Evolutionary conservation across 75 land plant genomes (phyloP), one percentile per base, ranked within the genome.

Genomic region (Selaginella tamariscina): DNA sequence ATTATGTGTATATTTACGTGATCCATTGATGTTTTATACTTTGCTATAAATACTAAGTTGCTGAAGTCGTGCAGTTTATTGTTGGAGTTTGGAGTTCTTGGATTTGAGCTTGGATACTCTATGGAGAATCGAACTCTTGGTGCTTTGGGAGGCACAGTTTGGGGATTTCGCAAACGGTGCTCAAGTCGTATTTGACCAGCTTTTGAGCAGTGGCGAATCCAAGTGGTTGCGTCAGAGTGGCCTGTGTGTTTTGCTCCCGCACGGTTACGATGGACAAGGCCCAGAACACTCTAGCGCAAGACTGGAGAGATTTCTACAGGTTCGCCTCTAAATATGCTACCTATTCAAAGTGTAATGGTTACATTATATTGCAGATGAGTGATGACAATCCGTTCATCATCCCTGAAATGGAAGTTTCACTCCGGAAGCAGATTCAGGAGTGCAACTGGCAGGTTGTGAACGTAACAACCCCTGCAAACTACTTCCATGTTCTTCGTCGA

Each of bases 261-360:
- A 93, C 82, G 98, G 98, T 65, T 93, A 89, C 79, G 98, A 93
- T 80, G 98, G 98, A 23, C 98, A 93, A 62, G 96, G 98, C 2
- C 98, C 98, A 54, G 98, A 89, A 64, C 98, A 93, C 79, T 89
- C 96, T 1, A 87, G 91, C 83, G 98, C 87, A 72, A 62, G 98
- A 21, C 65, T 93, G 63, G 98, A 93, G 69, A 86, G 98, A 24
- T 93, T 74, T 69, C 86, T 93, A 57, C 98, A 93, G 91, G 96
- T 84, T 70, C 54, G n/a, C 15, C 49, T 5, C 15, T 5, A 39
- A 5, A 39, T 15, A 39, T 5, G 49, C 49, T 39, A 5, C 15
- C 49, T 5, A 39, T 39, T 5, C 49, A 32, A 30, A 24, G 13
- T 66, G 68, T n/a, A 33, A 44, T 11, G n/a, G 27, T 0, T 30